Evolutionary conservation across 1,284 basidiomycete genomes (phyloP).

Genomic region (Apiotrichum veenhuisii): DNA sequence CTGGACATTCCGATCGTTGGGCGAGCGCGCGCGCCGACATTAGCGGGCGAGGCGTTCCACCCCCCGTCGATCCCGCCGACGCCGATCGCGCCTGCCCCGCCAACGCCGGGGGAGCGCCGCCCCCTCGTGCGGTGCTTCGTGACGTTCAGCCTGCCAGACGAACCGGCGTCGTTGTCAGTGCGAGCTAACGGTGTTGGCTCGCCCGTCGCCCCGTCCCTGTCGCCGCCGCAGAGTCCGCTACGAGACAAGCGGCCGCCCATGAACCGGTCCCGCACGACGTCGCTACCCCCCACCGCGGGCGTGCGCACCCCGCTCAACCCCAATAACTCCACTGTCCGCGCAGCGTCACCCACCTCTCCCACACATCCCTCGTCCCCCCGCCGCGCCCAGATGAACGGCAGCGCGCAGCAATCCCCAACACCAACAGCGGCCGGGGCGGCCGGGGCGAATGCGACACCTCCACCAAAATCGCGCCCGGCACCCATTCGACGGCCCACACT

Average conservation of each 20-base stretch:
- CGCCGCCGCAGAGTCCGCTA: not conserved
- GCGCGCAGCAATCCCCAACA: not conserved
- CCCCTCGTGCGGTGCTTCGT: slow-evolving; percentile 37
- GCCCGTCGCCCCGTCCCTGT: not conserved
- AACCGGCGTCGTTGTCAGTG: not conserved
- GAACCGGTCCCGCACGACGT: slow-evolving; percentile 8
- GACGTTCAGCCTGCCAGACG: slow-evolving; percentile 22
- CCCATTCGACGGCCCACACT: slow-evolving; percentile 13
- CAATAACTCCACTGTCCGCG: not conserved
- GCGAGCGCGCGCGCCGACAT: slow-evolving; percentile 33
- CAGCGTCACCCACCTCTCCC: not conserved
- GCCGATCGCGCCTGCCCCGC: not conserved
- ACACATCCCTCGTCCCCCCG: not conserved
- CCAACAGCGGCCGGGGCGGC: too few species aligned
- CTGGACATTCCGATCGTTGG: slow-evolving; percentile 11
- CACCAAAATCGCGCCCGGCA: slow-evolving; percentile 1
- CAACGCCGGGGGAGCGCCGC: slow-evolving; percentile 14
- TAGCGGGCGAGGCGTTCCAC: slow-evolving; percentile 38
- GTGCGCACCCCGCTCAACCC: not conserved
- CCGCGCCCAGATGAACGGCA: slow-evolving; percentile 6
- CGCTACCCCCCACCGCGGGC: slow-evolving; percentile 8
- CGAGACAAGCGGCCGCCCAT: not conserved
- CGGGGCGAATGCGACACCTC: not conserved
- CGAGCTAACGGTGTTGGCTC: not conserved
- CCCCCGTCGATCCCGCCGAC: slow-evolving; percentile 1